Evolutionary conservation across 495 filamentous ascomycete species (phyloP).

Genomic region (Podospora bellae-mahoneyi): DNA sequence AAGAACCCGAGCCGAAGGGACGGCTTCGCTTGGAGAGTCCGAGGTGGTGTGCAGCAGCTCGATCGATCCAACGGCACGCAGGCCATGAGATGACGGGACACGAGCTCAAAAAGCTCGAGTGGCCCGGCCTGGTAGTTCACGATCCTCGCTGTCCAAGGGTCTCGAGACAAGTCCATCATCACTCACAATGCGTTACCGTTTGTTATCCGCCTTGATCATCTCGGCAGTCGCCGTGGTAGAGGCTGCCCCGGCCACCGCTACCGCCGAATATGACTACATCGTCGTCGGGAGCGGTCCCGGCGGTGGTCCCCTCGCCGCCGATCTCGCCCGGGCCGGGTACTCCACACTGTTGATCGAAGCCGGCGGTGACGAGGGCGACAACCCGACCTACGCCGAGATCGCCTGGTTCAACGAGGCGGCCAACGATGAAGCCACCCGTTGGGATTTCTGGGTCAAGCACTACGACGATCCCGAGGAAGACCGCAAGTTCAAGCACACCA

Average conservation of each 20-base stretch:
- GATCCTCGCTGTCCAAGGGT: conserved; percentile 30
- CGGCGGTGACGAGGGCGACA: conserved; percentile 57
- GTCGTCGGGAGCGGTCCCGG: conserved; percentile 65
- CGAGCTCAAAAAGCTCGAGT: neutral
- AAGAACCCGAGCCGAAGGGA: neutral
- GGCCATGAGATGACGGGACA: neutral
- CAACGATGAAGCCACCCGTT: conserved; percentile 47
- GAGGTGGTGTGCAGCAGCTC: neutral
- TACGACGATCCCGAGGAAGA: conserved; percentile 43
- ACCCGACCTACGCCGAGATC: conserved; percentile 43
- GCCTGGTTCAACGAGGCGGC: conserved; percentile 42
- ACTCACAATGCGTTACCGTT: conserved; percentile 28
- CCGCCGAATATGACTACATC: conserved; percentile 57
- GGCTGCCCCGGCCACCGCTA: conserved; percentile 7
- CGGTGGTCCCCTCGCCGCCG: conserved; percentile 59
- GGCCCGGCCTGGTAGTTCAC: neutral
- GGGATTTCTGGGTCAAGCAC: conserved; percentile 53
- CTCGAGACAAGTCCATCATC: neutral
- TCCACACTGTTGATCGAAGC: conserved; percentile 62
- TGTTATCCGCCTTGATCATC: conserved; percentile 31
- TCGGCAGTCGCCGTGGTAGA: conserved; percentile 23
- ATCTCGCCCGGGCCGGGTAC: conserved; percentile 58
- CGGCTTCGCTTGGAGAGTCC: neutral
- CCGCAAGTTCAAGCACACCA: conserved; percentile 43
- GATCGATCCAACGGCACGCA: neutral